Evolutionary conservation across 192 early-diverging fungal species (phyloP), one percentile per base, ranked within the genome.

Genomic region (Podila epigama): DNA sequence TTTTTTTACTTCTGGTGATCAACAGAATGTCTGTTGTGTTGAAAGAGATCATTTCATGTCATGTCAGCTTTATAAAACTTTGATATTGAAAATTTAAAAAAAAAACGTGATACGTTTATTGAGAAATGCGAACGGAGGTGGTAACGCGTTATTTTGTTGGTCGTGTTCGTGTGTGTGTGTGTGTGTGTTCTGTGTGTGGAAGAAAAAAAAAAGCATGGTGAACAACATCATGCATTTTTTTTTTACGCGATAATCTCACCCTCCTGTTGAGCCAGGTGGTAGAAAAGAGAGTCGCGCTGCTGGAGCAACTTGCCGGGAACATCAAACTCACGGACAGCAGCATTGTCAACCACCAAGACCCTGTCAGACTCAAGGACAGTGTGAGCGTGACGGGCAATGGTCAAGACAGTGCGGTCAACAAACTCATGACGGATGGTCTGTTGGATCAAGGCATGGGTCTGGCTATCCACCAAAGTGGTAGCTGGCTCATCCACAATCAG

Each of bases 331-430:
- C 82, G 82, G 42, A 93, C 79, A 31, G 70, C 44, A 12, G 92
- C 93, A 15, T 69, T 68, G 34, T 92, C 92, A 18, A 96, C 63
- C 1, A 96, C 93, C 32, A 95, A 50, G 22, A 96, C 87, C 25
- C 84, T 81, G 70, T 92, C 89, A 58, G 64, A 80, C 67, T 85
- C 81, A 59, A 81, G 66, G 11, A 88, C 78, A 6, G 90, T 92
- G 39, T 92, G 84, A 34, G 91, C 65, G 11, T 92, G 86, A 66
- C 94, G 90, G 12, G 90, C 90, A 51, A 91, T 91, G 58, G 87
- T 86, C 79, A 84, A 32, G 82, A 75, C 22, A 51, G 39, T 82
- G 55, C 50, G 77, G 60, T 68, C 18, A 28, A 48, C 22, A 32
- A 48, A 51, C 22, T 50, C 42, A 25, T 42, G 15, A 10, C 51